A percentile compares a stretch with the other conserved stretches of the same genome.
These are phyloP conservation scores for Sporobolomyces pararoseus DNA, from an alignment of 768 basidiomycete species.

Conservation along the genomic window DNA sequence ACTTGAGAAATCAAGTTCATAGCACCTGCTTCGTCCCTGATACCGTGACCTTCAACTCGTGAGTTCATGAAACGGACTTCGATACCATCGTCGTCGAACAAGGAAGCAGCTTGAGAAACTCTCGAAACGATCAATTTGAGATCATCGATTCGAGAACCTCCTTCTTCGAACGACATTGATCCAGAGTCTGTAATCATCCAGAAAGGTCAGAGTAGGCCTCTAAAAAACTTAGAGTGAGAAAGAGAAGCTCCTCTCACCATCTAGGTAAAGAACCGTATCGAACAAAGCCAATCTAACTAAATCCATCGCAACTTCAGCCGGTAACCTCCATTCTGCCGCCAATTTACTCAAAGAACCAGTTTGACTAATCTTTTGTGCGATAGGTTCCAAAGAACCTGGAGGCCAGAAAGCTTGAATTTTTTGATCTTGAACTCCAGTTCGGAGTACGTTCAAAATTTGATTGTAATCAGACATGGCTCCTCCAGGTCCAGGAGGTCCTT, in stretches of 20 bases:
- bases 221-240: too few species aligned
- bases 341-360: slow-evolving; percentile 49
- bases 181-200: slow-evolving; percentile 7
- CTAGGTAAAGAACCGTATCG: slow-evolving; percentile 47
- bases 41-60: slow-evolving; percentile 50
- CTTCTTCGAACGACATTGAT: slow-evolving; percentile 50
- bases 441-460: slow-evolving; percentile 17
- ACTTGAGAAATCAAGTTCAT: slow-evolving; percentile 49
- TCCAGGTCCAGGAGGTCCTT: not conserved
- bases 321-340: slow-evolving; percentile 51
- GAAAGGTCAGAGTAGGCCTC: too few species aligned
- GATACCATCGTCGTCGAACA: slow-evolving; percentile 50
- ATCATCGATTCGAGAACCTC: slow-evolving; percentile 53
- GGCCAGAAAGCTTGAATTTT: slow-evolving; percentile 52
- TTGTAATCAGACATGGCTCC: slow-evolving; percentile 18
- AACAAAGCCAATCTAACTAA: slow-evolving; percentile 51
- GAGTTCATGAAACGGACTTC: slow-evolving; percentile 52
- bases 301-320: slow-evolving; percentile 52
- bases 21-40: slow-evolving; percentile 48
- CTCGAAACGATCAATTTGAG: slow-evolving; percentile 47
- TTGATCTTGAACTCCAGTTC: slow-evolving; percentile 39
- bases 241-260: slow-evolving; percentile 2
- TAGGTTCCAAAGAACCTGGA: slow-evolving; percentile 49
- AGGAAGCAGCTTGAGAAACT: slow-evolving; percentile 12
- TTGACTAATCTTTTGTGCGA: slow-evolving; percentile 50